Percentiles rank a stretch among this genome's conserved stretches.
These are phyloP conservation scores for Fusarium musae DNA, from an alignment of 2,329 filamentous ascomycete genomes.

Conservation along the genomic window DNA sequence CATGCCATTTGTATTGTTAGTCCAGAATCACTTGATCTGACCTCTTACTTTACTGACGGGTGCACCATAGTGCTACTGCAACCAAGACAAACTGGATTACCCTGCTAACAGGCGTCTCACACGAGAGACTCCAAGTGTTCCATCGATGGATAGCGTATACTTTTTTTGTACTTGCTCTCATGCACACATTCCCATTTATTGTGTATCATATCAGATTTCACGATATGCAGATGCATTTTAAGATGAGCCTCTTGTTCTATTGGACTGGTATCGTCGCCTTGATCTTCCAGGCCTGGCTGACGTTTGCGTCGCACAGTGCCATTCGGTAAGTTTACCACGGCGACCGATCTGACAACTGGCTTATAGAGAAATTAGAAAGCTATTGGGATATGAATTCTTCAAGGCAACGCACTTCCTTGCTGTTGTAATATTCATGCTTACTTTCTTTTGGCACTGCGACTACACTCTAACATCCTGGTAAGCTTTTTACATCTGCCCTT, in stretches of 20 bases:
- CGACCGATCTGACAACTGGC: rapidly evolving
- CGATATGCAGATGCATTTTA: neutral
- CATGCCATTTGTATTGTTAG: neutral
- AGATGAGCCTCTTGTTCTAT: neutral
- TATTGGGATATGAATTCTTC: neutral
- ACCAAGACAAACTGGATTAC: neutral
- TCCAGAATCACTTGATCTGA: too few species aligned
- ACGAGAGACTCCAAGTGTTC: neutral
- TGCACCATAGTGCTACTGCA: neutral
- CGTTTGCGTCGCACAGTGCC: neutral
- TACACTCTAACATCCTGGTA: neutral
- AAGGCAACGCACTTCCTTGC: neutral
- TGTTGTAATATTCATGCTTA: neutral
- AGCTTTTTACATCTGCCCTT: rapidly evolving
- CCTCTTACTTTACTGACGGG: neutral
- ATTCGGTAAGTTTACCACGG: neutral
- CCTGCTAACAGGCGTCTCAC: neutral
- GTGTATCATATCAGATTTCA: neutral
- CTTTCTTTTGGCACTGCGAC: neutral
- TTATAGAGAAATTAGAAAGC: neutral
- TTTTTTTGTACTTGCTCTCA: neutral
- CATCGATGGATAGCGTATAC: neutral
- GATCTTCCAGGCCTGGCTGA: neutral
- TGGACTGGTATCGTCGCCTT: neutral
- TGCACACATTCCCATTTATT: neutral